These are phyloP conservation scores for Boletus rubroflammeus DNA, from an alignment of 768 basidiomycete genomes.

Conservation along the genomic window DNA sequence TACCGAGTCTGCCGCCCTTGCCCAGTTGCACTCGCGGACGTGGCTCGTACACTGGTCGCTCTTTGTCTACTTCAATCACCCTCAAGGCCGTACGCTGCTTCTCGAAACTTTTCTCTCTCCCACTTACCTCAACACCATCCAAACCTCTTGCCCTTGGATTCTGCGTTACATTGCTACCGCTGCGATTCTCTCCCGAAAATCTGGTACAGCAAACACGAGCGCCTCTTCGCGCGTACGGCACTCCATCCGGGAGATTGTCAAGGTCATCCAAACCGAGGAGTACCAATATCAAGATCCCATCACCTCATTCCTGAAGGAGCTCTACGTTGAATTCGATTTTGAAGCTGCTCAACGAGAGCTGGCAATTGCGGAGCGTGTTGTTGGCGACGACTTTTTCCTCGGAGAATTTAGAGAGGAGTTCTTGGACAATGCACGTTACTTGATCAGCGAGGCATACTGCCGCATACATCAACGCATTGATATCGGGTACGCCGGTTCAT, in stretches of 20 bases:
- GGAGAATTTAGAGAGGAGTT: slow-evolving; percentile 89
- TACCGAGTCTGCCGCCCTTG: slow-evolving; percentile 65
- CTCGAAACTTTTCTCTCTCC: slow-evolving; percentile 97
- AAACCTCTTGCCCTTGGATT: slow-evolving; percentile 92
- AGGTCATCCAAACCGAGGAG: slow-evolving; percentile 91
- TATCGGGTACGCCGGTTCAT: slow-evolving; percentile 55
- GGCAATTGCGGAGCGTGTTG: slow-evolving; percentile 71
- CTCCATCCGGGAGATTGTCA: slow-evolving; percentile 88
- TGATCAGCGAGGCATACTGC: slow-evolving; percentile 97
- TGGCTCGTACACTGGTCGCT: slow-evolving; percentile 98
- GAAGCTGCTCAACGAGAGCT: slow-evolving; percentile 88
- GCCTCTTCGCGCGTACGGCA: slow-evolving; percentile 75
- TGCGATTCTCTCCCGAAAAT: slow-evolving; percentile 86
- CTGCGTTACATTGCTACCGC: slow-evolving; percentile 92
- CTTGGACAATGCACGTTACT: slow-evolving; percentile 91
- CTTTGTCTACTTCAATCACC: slow-evolving; percentile 98
- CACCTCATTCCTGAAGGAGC: slow-evolving; percentile 87
- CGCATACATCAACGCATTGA: slow-evolving; percentile 93
- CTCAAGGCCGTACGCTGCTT: slow-evolving; percentile 83
- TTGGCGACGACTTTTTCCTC: slow-evolving; percentile 93
- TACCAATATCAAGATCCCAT: slow-evolving; percentile 96
- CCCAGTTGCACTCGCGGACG: slow-evolving; percentile 89
- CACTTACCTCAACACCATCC: slow-evolving; percentile 97
- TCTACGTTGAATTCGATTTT: slow-evolving; percentile 96
- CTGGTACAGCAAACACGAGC: slow-evolving; percentile 45